phyloP scores from a whole-genome alignment of 805 yeast species.

The Spathaspora passalidarum region DNA sequence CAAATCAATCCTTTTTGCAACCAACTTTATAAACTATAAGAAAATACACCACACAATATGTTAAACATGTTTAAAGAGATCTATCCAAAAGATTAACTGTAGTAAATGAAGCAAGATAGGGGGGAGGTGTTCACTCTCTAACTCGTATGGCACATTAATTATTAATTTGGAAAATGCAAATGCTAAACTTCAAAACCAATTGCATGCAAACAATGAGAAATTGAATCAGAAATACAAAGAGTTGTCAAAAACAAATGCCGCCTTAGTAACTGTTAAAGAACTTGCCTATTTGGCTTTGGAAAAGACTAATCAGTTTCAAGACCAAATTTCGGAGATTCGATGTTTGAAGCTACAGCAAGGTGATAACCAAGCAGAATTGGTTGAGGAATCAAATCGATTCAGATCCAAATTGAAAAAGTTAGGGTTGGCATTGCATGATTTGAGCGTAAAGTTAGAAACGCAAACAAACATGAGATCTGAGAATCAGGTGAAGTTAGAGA shows the following conservation, averaged over 20 bases:
- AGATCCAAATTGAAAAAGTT: not conserved
- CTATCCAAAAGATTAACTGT: not conserved
- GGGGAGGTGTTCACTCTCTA: not conserved
- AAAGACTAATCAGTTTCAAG: not conserved
- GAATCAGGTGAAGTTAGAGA: not conserved
- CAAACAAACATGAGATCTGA: not conserved
- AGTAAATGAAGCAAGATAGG: too few relatives aligned
- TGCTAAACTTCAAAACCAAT: not conserved
- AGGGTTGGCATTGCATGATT: not conserved
- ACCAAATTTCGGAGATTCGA: not conserved
- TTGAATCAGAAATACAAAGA: not conserved
- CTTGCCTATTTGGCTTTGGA: too few relatives aligned
- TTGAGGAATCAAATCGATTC: not conserved
- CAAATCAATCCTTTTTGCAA: not conserved
- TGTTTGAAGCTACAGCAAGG: not conserved
- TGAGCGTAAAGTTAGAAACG: not conserved
- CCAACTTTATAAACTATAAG: not conserved
- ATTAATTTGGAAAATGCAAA: not conserved
- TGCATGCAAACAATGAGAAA: not conserved
- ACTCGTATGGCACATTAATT: not conserved
- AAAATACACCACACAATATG: not conserved
- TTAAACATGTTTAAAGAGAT: constrained; percentile 1
- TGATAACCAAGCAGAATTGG: not conserved
- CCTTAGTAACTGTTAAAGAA: not conserved
- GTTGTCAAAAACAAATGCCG: not conserved